Evolutionary conservation across 2,329 filamentous ascomycete species (phyloP), one percentile per base, ranked within the genome.

Genomic region (Alternaria alternata): DNA sequence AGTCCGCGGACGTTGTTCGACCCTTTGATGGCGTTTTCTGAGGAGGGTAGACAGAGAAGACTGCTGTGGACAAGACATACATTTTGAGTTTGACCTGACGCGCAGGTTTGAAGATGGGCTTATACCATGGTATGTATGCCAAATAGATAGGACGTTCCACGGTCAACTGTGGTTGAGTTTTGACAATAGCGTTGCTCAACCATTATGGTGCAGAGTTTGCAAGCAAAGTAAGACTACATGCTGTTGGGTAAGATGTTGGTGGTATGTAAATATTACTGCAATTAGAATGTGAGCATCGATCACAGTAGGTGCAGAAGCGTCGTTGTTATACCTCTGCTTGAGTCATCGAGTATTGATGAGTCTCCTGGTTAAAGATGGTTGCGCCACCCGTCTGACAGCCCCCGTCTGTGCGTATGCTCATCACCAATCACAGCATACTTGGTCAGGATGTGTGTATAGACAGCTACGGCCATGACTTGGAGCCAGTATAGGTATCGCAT

Each of bases 371-470:
- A 9, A 5, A 39, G 30, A 30, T 36, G 18, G 38, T 26, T 53
- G 51, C 51, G 51, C 51, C 51, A 53, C 38, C 22, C 34, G 7
- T 52, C 36, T 52, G 49, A 42, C 49, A 22, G n/a, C 49, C 49
- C 34, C 26, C 26, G 51, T 46, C 57, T 16, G 57, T 59, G 57
- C 44, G 14, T 30, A 5, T 18, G 16, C 30, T 22, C 18, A 16
- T 22, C 7, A 34, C 28, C 30, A 20, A 36, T 48, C 30, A 48
- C 7, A 47, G n/a, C 44, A 32, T 12, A 36, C 32, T 36, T 36
- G 32, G 32, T 36, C 32, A 16, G 8, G 12, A 34, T 6, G 8
- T 18, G 22, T 32, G 30, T 48, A 4, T 4, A 48, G 38, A 48
- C 18, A 48, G 46, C 46, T 36, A 54, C 51, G 51, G 30, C 51